These are phyloP conservation scores for Fusarium concolor DNA, from an alignment of 2,329 filamentous ascomycete genomes.

Conservation along the genomic window DNA sequence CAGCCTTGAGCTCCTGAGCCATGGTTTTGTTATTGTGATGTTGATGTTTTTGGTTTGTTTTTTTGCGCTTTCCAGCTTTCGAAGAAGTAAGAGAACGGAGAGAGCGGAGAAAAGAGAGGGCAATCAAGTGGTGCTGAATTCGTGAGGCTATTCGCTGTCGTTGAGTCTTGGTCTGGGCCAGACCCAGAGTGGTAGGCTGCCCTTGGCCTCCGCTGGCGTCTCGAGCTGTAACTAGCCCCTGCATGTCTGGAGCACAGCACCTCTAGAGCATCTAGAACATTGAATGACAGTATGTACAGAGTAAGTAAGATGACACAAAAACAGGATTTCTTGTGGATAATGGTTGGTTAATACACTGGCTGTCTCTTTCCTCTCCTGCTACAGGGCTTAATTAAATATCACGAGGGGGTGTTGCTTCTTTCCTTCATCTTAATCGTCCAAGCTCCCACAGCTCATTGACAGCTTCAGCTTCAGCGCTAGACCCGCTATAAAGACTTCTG, in stretches of 20 bases:
- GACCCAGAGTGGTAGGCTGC: slow-evolving; percentile 1
- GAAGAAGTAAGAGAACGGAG: slow-evolving; percentile 15
- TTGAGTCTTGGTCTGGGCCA: too few relatives aligned
- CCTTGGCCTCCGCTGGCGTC: not conserved
- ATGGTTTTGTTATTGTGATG: slow-evolving; percentile 11
- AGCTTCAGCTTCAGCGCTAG: slow-evolving; percentile 27
- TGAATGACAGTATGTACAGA: not conserved
- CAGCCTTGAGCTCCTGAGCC: slow-evolving; percentile 53
- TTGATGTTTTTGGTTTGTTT: not conserved
- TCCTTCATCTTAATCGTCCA: slow-evolving; percentile 7
- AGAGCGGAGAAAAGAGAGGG: slow-evolving; percentile 35
- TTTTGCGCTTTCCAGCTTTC: slow-evolving; percentile 7
- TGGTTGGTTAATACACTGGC: not conserved
- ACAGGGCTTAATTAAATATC: not conserved
- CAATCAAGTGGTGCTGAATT: slow-evolving; percentile 32
- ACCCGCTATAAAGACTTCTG: slow-evolving; percentile 13
- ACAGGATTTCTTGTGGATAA: not conserved
- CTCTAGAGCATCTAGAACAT: not conserved
- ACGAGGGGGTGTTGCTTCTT: not conserved
- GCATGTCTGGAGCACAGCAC: slow-evolving; percentile 14
- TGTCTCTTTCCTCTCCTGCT: not conserved
- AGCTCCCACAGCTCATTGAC: slow-evolving; percentile 17
- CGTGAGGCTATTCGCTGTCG: slow-evolving; percentile 41
- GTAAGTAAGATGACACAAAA: not conserved
- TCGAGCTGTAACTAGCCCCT: slow-evolving; percentile 26